phyloP scores from a whole-genome alignment of 1,284 basidiomycete genomes.

The Cutaneotrichosporon spelunceum region DNA sequence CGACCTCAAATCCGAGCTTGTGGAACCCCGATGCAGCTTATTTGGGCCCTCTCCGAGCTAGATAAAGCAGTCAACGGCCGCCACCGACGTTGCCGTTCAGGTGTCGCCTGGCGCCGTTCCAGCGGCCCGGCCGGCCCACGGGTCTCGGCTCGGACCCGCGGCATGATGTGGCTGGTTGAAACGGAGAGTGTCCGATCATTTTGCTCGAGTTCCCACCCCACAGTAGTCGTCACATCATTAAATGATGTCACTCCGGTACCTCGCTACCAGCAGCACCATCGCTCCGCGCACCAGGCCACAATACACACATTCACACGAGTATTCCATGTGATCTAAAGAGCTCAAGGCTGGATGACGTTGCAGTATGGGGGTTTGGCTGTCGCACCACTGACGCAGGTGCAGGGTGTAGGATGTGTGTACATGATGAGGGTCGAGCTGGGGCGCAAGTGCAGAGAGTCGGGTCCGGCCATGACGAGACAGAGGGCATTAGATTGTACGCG shows the following conservation, averaged over 20 bases:
- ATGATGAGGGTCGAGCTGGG: background rate
- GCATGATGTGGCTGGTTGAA: background rate
- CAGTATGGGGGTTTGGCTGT: background rate
- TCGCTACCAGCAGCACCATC: background rate
- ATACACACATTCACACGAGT: background rate
- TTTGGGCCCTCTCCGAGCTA: background rate
- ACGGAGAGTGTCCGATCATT: background rate
- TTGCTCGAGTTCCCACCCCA: background rate
- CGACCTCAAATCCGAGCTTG: no score
- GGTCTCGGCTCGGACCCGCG: no score
- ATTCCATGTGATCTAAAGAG: background rate
- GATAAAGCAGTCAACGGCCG: background rate
- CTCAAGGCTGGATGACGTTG: background rate
- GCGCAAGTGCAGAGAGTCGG: background rate
- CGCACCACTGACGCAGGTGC: background rate
- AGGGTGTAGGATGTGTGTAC: constrained; percentile 1
- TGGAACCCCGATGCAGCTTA: no score
- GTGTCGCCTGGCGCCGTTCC: background rate
- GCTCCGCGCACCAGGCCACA: background rate
- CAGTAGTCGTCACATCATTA: background rate
- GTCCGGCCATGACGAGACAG: background rate
- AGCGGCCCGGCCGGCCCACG: background rate
- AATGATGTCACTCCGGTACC: background rate
- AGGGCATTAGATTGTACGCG: background rate
- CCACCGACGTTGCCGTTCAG: background rate